A percentile compares a stretch with the other conserved stretches of the same genome.
Evolutionary conservation across 176 grass and related monocot species (phyloP).

Genomic region (Ensete glaucum): DNA sequence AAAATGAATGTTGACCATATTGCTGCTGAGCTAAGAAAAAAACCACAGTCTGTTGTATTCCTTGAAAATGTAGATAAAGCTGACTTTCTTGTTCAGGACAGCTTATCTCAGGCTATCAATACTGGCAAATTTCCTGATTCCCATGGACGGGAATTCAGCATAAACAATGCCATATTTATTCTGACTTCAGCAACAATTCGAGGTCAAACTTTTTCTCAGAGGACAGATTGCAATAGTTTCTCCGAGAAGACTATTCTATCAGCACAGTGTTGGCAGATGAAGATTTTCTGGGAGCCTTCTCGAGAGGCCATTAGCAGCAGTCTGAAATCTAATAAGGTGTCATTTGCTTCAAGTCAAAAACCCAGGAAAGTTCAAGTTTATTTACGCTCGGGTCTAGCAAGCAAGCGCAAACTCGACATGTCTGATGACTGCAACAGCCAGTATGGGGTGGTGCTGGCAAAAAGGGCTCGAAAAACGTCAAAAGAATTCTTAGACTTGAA

Average conservation of each 20-base stretch:
- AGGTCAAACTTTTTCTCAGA: constrained; percentile 14
- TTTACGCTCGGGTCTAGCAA: constrained; percentile 16
- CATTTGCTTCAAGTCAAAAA: constrained; percentile 22
- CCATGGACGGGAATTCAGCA: constrained; percentile 32
- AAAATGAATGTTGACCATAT: constrained; percentile 60
- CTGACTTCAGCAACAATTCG: constrained; percentile 35
- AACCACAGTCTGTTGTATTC: constrained; percentile 48
- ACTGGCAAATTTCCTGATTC: constrained; percentile 48
- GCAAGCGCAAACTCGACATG: constrained; percentile 38
- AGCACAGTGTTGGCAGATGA: constrained; percentile 43
- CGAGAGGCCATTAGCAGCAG: constrained; percentile 2
- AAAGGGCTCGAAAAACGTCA: constrained; percentile 36
- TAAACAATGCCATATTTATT: constrained; percentile 55
- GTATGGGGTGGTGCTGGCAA: constrained; percentile 20
- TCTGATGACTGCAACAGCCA: constrained; percentile 28
- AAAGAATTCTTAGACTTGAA: constrained; percentile 64
- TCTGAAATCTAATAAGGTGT: constrained; percentile 13
- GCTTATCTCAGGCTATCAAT: constrained; percentile 39
- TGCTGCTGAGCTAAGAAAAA: constrained; percentile 52
- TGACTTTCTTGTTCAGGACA: constrained; percentile 47
- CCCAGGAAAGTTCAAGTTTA: constrained; percentile 12
- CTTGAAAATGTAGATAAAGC: constrained; percentile 75
- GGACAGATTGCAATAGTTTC: constrained; percentile 40
- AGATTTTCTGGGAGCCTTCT: constrained; percentile 35
- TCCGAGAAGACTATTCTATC: constrained; percentile 48